These are phyloP conservation scores for Handroanthus guayacan DNA, from an alignment of 257 asterid species.

Conservation along the genomic window DNA sequence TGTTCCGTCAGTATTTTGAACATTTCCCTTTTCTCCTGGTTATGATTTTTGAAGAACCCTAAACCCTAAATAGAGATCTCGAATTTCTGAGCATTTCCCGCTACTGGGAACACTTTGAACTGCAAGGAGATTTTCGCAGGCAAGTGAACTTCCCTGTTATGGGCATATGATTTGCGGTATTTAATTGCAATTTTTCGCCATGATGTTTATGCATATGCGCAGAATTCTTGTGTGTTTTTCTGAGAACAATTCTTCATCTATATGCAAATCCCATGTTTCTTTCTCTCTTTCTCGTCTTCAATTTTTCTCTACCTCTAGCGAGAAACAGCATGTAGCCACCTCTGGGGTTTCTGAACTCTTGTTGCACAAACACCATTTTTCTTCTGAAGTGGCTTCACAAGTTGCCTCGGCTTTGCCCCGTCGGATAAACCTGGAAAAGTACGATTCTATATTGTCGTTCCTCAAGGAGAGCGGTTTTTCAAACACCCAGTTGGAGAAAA, in stretches of 20 bases:
- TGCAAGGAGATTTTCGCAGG: background rate
- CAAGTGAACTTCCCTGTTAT: background rate
- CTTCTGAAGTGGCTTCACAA: slow-evolving; percentile 29
- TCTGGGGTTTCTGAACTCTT: slow-evolving; percentile 18
- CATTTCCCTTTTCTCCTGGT: background rate
- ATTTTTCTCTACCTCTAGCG: slow-evolving; percentile 29
- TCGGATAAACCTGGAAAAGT: slow-evolving; percentile 17
- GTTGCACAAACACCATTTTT: slow-evolving; percentile 32
- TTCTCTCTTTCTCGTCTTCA: slow-evolving; percentile 9
- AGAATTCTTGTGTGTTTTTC: slow-evolving; percentile 22
- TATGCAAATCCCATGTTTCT: slow-evolving; percentile 8
- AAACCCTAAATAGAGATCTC: background rate
- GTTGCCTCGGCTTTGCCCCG: slow-evolving; percentile 26
- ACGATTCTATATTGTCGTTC: slow-evolving; percentile 31
- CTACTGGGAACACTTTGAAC: background rate
- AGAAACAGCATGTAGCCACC: background rate
- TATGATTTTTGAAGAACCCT: slow-evolving; percentile 22
- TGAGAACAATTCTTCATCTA: background rate
- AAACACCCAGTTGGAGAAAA: slow-evolving; percentile 36
- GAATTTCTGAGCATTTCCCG: background rate
- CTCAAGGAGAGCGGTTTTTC: slow-evolving; percentile 43
- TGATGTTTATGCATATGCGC: slow-evolving; percentile 33
- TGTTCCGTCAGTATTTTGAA: background rate
- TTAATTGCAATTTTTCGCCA: background rate
- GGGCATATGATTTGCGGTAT: background rate